phyloP scores from a whole-genome alignment of 805 yeast genomes.

The Candida cerambycidarum region DNA sequence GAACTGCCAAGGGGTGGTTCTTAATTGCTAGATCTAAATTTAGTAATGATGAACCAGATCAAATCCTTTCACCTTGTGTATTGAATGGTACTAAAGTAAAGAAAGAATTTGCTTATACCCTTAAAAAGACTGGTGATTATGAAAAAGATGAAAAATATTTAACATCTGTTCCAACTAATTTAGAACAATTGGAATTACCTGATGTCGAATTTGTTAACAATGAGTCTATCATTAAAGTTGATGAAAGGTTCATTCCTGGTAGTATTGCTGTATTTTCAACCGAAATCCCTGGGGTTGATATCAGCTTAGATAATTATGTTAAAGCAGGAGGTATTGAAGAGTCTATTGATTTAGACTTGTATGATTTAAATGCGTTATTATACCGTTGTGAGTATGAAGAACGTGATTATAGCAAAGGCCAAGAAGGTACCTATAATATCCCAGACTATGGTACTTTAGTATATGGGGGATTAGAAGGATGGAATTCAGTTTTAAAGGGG shows the following conservation, averaged over 20 bases:
- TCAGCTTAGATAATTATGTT: slow-evolving; percentile 61
- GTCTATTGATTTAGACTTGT: slow-evolving; percentile 55
- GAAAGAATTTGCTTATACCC: slow-evolving; percentile 56
- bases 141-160: slow-evolving; percentile 42
- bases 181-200: slow-evolving; percentile 54
- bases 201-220: slow-evolving; percentile 43
- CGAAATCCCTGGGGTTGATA: slow-evolving; percentile 62
- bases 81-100: slow-evolving; percentile 61
- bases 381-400: slow-evolving; percentile 88
- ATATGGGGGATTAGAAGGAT: slow-evolving; percentile 93
- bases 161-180: slow-evolving; percentile 64
- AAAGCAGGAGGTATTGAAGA: slow-evolving; percentile 78
- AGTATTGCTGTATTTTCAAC: slow-evolving; percentile 85
- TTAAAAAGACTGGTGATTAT: slow-evolving; percentile 53
- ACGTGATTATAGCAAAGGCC: slow-evolving; percentile 71
- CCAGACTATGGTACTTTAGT: slow-evolving; percentile 74
- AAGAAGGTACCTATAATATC: slow-evolving; percentile 68
- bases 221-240: slow-evolving; percentile 56
- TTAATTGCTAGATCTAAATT: slow-evolving; percentile 87
- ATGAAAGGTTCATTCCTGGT: slow-evolving; percentile 77
- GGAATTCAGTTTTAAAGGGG: slow-evolving; percentile 67
- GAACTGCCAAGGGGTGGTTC: slow-evolving; percentile 85
- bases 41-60: slow-evolving; percentile 41
- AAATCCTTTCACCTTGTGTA: slow-evolving; percentile 55
- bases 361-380: slow-evolving; percentile 72